Percentiles rank a stretch among this genome's conserved stretches.
Evolutionary conservation across 2,329 filamentous ascomycete species (phyloP).

Genomic region (Rhinocladiella similis): DNA sequence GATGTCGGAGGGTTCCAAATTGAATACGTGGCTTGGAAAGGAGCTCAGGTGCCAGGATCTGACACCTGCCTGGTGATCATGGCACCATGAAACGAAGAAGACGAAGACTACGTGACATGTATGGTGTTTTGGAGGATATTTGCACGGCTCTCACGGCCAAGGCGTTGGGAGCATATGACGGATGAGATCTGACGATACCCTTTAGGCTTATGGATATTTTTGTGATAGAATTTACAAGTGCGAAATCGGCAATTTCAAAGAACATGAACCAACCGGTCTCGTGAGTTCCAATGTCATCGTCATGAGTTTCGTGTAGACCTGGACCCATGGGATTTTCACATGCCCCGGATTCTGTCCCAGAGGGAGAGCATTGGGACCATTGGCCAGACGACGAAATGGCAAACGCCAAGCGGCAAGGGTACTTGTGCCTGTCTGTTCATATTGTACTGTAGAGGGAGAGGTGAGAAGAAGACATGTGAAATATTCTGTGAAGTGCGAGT

Average conservation of each 20-base stretch:
- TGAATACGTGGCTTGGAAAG: no score
- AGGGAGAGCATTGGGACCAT: background rate
- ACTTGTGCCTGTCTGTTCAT: no score
- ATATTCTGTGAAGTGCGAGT: background rate
- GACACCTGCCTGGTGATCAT: no score
- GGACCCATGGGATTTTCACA: background rate
- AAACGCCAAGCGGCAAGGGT: background rate
- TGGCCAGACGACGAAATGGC: background rate
- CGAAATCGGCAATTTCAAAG: background rate
- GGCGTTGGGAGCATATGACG: background rate
- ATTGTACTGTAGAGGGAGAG: no score
- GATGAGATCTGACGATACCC: background rate
- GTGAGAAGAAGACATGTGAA: background rate
- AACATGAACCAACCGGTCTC: background rate
- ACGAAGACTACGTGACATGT: background rate
- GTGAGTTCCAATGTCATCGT: constrained; percentile 1
- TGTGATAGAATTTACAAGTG: background rate
- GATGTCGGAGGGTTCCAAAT: no score
- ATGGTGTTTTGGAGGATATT: background rate
- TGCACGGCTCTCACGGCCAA: background rate
- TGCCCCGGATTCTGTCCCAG: constrained; percentile 1
- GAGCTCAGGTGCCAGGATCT: no score
- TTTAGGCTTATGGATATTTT: background rate
- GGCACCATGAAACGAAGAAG: background rate
- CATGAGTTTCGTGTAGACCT: background rate